Percentiles rank a stretch among this genome's conserved stretches.
phyloP scores from a whole-genome alignment of 345 rosid genomes.

The Populus euphratica region DNA sequence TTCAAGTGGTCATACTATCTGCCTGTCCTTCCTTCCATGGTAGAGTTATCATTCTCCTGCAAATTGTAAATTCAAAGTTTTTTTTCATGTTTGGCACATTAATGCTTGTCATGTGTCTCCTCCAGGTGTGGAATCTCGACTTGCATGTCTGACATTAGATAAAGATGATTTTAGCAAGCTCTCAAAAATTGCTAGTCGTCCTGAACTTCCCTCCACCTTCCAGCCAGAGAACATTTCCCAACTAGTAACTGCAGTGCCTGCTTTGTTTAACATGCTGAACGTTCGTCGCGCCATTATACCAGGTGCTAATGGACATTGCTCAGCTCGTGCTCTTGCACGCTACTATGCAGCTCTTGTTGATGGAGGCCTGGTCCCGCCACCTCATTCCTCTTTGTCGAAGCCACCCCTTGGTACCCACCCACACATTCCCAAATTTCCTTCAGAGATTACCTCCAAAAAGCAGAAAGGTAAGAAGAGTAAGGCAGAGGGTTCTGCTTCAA shows the following conservation, averaged over 20 bases:
- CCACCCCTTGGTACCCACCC: constrained; percentile 87
- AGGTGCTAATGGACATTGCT: constrained; percentile 88
- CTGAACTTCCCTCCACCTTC: constrained; percentile 73
- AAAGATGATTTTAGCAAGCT: constrained; percentile 53
- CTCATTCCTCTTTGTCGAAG: constrained; percentile 61
- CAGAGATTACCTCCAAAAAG: constrained; percentile 32
- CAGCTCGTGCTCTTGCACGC: constrained; percentile 96
- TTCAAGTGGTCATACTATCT: not conserved
- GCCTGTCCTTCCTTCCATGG: not conserved
- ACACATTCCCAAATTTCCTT: constrained; percentile 64
- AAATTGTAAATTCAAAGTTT: not conserved
- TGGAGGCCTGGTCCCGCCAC: constrained; percentile 69
- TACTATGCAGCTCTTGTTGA: constrained; percentile 88
- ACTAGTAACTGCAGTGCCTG: constrained; percentile 41
- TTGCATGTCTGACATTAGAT: constrained; percentile 68
- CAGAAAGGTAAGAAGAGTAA: constrained; percentile 37
- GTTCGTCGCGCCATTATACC: constrained; percentile 88
- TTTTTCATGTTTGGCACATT: not conserved
- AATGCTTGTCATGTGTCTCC: constrained; percentile 9
- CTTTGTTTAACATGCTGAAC: constrained; percentile 71
- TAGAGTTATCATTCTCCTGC: not conserved
- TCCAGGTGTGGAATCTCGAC: constrained; percentile 92
- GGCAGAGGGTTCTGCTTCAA: constrained; percentile 19
- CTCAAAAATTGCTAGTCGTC: constrained; percentile 32
- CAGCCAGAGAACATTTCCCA: constrained; percentile 48